These are phyloP conservation scores for Trametes coccinea DNA, from an alignment of 768 basidiomycete species.

Conservation along the genomic window DNA sequence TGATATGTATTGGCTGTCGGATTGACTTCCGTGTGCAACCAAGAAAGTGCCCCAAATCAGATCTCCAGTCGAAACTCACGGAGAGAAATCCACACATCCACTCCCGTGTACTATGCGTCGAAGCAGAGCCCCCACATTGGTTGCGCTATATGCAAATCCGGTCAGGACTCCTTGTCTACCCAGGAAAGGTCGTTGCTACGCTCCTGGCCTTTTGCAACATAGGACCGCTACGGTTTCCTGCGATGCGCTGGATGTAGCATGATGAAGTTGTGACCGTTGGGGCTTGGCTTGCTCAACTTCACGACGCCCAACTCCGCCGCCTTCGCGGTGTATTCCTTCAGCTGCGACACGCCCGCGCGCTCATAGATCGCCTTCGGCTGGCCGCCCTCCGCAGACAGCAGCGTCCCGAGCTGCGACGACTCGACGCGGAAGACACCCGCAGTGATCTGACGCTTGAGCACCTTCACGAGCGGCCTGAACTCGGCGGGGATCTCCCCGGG, in stretches of 20 bases:
- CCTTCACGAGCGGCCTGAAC: conserved; percentile 29
- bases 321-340: conserved; percentile 30
- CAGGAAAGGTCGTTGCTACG: too few relatives aligned
- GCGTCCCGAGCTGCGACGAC: conserved; percentile 29
- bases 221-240: too few relatives aligned
- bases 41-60: too few relatives aligned
- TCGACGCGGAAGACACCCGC: conserved; percentile 22
- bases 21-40: not conserved
- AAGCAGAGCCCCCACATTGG: too few relatives aligned
- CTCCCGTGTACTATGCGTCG: too few relatives aligned
- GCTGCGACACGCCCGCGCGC: conserved; percentile 25
- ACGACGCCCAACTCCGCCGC: conserved; percentile 26
- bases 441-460: conserved; percentile 25
- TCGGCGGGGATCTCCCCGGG: conserved; percentile 14
- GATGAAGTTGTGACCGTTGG: conserved; percentile 17
- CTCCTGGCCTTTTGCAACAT: too few relatives aligned
- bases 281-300: conserved; percentile 4
- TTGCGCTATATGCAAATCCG: too few relatives aligned
- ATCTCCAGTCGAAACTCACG: too few relatives aligned
- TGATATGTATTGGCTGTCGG: conserved; percentile 19
- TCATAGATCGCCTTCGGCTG: conserved; percentile 17
- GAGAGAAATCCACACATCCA: too few relatives aligned
- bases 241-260: conserved; percentile 14
- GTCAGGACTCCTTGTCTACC: too few relatives aligned
- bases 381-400: conserved; percentile 20